A percentile compares a stretch with the other conserved stretches of the same genome.
phyloP scores from a whole-genome alignment of 495 filamentous ascomycete species.

The Bathelium albidoporum region DNA sequence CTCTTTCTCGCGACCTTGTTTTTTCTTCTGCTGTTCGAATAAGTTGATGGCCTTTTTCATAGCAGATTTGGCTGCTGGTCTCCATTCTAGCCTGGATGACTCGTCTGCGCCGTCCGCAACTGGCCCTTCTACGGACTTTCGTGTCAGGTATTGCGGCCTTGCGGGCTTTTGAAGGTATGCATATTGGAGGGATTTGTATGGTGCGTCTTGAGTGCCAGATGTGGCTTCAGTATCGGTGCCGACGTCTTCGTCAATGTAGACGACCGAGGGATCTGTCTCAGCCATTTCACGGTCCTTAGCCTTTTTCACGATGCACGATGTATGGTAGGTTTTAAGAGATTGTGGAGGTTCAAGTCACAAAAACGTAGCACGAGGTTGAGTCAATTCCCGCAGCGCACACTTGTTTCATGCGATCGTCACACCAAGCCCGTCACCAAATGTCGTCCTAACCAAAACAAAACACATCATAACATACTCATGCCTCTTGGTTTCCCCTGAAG shows the following conservation, averaged over 20 bases:
- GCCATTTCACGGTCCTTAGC: no score
- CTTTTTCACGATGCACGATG: no score
- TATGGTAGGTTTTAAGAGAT: no score
- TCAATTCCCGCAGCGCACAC: no score
- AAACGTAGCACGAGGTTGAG: no score
- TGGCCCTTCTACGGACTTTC: constrained; percentile 57
- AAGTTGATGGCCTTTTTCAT: constrained; percentile 70
- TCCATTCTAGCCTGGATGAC: constrained; percentile 53
- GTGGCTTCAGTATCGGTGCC: constrained; percentile 61
- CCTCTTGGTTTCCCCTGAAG: no score
- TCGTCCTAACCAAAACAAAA: no score
- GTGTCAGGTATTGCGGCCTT: constrained; percentile 51
- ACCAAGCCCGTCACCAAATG: no score
- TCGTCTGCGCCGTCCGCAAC: constrained; percentile 51
- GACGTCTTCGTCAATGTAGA: constrained; percentile 71
- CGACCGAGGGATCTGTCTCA: no score
- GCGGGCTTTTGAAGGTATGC: constrained; percentile 61
- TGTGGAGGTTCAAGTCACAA: no score
- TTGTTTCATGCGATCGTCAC: no score
- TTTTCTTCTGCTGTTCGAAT: constrained; percentile 44
- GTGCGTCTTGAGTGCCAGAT: constrained; percentile 57
- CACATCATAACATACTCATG: no score
- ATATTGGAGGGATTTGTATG: constrained; percentile 70
- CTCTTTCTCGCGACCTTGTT: constrained; percentile 38
- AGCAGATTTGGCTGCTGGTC: constrained; percentile 70